A percentile compares a stretch with the other conserved stretches of the same genome.
Conservation (phyloP, 2,329 filamentous ascomycete species). For the Aspergillus chevalieri region DNA sequence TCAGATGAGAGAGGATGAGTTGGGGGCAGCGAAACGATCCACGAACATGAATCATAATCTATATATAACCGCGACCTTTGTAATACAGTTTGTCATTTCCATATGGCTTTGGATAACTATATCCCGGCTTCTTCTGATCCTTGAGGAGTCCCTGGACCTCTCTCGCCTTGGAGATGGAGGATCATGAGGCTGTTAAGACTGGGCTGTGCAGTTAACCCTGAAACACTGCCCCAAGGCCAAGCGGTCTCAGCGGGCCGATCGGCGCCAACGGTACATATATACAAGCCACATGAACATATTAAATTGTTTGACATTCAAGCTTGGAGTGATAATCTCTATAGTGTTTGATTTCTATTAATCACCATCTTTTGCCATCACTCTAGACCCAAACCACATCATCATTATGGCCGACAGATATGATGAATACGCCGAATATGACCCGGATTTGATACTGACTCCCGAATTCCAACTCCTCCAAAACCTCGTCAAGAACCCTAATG, state of each 20-base stretch:
- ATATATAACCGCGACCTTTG: too few species aligned
- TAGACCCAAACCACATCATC: not conserved
- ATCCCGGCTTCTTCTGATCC: too few species aligned
- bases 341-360: not conserved
- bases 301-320: not conserved
- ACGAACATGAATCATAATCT: too few species aligned
- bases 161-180: too few species aligned
- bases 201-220: not conserved
- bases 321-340: not conserved
- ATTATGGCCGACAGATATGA: not conserved
- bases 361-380: not conserved
- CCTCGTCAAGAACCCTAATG: not conserved
- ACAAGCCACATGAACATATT: not conserved
- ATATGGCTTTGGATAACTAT: too few species aligned
- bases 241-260: not conserved
- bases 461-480: not conserved
- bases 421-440: not conserved
- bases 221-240: not conserved
- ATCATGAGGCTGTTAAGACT: not conserved
- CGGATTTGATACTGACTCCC: not conserved
- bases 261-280: not conserved
- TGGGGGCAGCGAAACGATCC: too few species aligned
- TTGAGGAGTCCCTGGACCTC: too few species aligned
- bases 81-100: too few species aligned
- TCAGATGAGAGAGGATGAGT: too few species aligned